Base-by-base conservation (phyloP, 2,329 filamentous ascomycete genomes). In the Diaporthe nobilis region DNA sequence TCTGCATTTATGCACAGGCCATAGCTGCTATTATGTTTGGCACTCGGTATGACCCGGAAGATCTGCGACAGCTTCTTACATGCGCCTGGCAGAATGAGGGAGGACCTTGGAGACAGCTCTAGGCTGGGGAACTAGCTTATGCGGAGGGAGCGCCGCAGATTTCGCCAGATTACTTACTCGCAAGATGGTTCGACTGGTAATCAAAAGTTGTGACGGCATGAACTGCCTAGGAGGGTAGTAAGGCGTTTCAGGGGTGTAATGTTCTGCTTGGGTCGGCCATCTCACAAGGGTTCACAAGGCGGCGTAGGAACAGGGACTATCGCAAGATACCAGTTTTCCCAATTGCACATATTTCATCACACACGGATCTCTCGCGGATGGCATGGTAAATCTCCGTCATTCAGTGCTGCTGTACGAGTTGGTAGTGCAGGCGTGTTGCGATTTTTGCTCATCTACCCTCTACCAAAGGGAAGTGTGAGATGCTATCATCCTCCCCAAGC, bases 361-460 rank as follows among this genome's bases (percentile, higher is more conserved):
- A 25, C 44, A 44, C 17, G 2, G 12, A n/a, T 57, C n/a, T 65
- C 37, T 44, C 39, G 57, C 3, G 10, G 2, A 44, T 57, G 71
- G 34, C 8, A 55, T 55, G 15, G 49, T 73, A 10, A 44, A 44
- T 65, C 71, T 73, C 47, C 71, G 5, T 57, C 61, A 55, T 51
- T 65, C 42, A 49, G 39, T 44, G 31, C 51, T 44, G 42, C 47
- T 44, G 58, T 42, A 65, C 58, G 71, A 44, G 47, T 37, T 65
- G 71, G 71, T 73, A 44, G 71, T 55, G 34, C 49, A 73, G 71
- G 44, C 37, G 55, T 57, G 37, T 65, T 63, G 39, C 37, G 42
- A 73, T 73, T 67, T 65, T 70, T 51, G 49, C 53, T 73, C 71
- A 37, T 73, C 71, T 73, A 57, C 25, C 71, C 71, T 73, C 71